Evolutionary conservation across 1,284 basidiomycete species (phyloP).

Genomic region (Moniliophthora roreri): DNA sequence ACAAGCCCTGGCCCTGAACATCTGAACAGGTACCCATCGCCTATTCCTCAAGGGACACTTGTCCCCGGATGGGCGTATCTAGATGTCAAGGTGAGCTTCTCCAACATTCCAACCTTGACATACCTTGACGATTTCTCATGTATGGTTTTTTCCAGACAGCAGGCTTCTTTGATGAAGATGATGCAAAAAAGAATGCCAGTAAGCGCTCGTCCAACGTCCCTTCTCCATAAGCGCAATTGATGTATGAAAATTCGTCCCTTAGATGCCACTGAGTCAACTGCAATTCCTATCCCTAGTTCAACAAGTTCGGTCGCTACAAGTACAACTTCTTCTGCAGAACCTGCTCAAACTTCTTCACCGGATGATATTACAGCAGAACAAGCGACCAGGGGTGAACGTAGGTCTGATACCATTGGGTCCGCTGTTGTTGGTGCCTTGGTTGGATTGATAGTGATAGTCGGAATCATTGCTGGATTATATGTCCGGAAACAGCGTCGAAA

Average conservation of each 20-base stretch:
- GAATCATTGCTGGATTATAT: no score
- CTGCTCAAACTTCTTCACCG: neutral
- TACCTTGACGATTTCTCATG: neutral
- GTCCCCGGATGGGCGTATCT: conserved; percentile 5
- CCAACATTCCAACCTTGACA: neutral
- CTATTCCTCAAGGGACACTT: neutral
- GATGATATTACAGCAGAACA: no score
- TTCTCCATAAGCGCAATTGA: neutral
- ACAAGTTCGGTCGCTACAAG: neutral
- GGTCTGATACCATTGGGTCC: no score
- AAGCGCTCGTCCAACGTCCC: neutral
- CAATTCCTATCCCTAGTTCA: neutral
- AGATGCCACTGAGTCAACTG: neutral
- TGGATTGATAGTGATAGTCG: no score
- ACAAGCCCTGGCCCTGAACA: neutral
- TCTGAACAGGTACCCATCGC: neutral
- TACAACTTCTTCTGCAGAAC: neutral
- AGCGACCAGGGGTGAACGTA: no score
- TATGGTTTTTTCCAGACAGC: neutral
- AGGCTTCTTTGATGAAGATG: neutral
- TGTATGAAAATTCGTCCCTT: neutral
- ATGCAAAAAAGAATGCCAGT: neutral
- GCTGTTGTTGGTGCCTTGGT: no score
- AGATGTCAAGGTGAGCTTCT: neutral
- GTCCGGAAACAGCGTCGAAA: no score